Base-by-base conservation (phyloP, 345 rosid species). In the Carallia pectinifolia region DNA sequence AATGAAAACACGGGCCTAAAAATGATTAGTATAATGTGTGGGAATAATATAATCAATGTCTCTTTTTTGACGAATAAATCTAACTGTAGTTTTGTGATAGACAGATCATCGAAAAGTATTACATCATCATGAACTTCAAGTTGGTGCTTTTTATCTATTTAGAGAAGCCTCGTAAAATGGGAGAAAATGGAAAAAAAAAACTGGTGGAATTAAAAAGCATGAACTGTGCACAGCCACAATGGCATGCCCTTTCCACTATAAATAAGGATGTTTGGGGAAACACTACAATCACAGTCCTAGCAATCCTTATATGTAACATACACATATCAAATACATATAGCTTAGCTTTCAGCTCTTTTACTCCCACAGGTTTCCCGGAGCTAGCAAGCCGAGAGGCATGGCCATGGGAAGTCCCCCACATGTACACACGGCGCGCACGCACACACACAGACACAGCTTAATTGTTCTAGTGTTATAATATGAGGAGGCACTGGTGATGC, bases 401-500 rank as follows among this genome's bases (percentile, higher is more conserved):
- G 50, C 50, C 16, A 40, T 40, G 16, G 50, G 50, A 15, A 44
- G 50, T 44, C 50, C 17, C 50, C 13, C 50, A 38, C 48, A 40
- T 15, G 2, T 15, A 8, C 13, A 40, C 48, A 2, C 48, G 8
- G 39, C 16, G 7, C 1, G 7, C 65, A 38, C 30, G 23, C 9
- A 37, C 36, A 27, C 53, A 40, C 71, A 6, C 30, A 65, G 19
- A 29, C 58, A 44, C 17, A 38, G 53, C 19, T 56, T 8, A 12
- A 23, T 23, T 23, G 23, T 60, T 2, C 2, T 6, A 4, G 2
- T 36, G 0, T 30, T 37, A 4, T 3, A 27, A 16, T 60, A 27
- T 16, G 76, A 34, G 70, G 75, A 65, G 80, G 81, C 72, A 63
- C 9, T 71, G 79, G 71, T 76, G 84, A 71, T 74, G 81, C 66